phyloP scores from a whole-genome alignment of 495 filamentous ascomycete genomes.

The Lasiosphaeria hispida region DNA sequence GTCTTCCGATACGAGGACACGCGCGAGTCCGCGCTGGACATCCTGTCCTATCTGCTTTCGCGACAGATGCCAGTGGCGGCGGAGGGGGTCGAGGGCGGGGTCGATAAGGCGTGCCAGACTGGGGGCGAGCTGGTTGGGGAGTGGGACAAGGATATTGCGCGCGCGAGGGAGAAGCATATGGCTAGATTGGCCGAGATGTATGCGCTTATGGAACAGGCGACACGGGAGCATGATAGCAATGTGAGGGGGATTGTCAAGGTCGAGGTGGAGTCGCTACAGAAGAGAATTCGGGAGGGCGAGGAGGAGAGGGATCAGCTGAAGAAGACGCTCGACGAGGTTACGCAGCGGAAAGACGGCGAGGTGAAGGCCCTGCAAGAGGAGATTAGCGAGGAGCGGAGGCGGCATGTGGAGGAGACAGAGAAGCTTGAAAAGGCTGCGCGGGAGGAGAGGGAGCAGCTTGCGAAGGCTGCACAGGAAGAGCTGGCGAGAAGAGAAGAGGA shows the following conservation, averaged over 20 bases:
- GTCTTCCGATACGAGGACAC: slow-evolving; percentile 3
- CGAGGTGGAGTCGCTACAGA: not conserved
- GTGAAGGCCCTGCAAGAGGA: not conserved
- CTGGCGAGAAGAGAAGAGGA: not conserved
- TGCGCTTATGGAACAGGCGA: not conserved
- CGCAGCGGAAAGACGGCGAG: not conserved
- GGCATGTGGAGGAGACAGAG: not conserved
- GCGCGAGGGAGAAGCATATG: not conserved
- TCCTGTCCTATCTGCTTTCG: slow-evolving; percentile 1
- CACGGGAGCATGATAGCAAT: not conserved
- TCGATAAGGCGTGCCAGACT: not conserved
- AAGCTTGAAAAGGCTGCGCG: not conserved
- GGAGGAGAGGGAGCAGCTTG: not conserved
- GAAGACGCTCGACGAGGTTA: not conserved
- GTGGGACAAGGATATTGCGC: not conserved
- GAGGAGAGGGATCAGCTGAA: not conserved
- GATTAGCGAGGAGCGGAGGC: not conserved
- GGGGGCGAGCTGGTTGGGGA: not conserved
- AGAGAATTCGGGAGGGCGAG: not conserved
- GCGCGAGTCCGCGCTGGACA: not conserved
- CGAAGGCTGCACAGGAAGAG: no score
- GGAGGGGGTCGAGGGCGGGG: not conserved
- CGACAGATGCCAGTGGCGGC: not conserved
- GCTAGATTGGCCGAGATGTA: slow-evolving; percentile 2
- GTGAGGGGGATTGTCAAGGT: not conserved